These are phyloP conservation scores for Blastocystis hominis DNA, from an alignment of 352 stramenopile species.

Conservation along the genomic window DNA sequence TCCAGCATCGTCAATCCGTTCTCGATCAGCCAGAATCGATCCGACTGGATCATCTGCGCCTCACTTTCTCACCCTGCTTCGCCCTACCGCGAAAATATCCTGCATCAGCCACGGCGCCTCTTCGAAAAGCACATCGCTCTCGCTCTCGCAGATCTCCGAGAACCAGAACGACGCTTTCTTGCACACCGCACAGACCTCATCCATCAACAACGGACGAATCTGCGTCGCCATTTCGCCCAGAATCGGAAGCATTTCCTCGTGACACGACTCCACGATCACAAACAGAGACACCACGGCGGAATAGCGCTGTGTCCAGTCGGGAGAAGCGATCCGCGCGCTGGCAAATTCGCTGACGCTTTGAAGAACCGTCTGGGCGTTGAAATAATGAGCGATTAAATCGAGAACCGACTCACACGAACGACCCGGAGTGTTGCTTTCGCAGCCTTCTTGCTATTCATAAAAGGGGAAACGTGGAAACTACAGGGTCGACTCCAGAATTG, in stretches of 20 bases:
- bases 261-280: conserved; percentile 10
- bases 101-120: conserved; percentile 3
- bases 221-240: background rate
- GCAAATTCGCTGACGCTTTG: background rate
- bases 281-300: background rate
- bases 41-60: background rate
- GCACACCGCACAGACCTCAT: background rate
- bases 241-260: background rate
- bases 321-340: background rate
- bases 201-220: background rate
- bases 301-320: background rate
- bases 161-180: conserved; percentile 33
- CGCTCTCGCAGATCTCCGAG: conserved; percentile 10
- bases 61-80: background rate
- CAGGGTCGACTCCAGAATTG: background rate
- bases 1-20: conserved; percentile 30
- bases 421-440: background rate
- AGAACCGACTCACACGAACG: background rate
- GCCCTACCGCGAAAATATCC: background rate
- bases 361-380: background rate
- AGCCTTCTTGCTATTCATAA: background rate
- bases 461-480: background rate
- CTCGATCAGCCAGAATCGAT: background rate
- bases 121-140: background rate
- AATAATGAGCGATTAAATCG: conserved; percentile 5